These are phyloP conservation scores for Hyphopichia khmerensis DNA, from an alignment of 1,139 yeast species.

Conservation along the genomic window DNA sequence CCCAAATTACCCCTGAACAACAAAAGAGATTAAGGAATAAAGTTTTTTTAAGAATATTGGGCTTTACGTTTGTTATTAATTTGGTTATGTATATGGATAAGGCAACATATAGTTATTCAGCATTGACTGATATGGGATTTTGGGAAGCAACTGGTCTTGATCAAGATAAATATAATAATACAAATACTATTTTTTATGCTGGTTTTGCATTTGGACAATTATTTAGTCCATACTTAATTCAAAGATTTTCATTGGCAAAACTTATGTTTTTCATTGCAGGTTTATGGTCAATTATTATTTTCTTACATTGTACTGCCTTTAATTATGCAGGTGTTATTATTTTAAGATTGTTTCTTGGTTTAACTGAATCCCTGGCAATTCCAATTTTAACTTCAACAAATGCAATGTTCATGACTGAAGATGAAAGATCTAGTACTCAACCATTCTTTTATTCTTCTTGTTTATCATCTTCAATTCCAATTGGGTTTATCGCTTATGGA, in stretches of 20 bases:
- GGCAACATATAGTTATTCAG: conserved; percentile 41
- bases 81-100: conserved; percentile 44
- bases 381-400: conserved; percentile 39
- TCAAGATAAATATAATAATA: conserved; percentile 32
- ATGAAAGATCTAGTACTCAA: conserved; percentile 39
- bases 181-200: conserved; percentile 37
- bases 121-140: conserved; percentile 32
- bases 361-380: conserved; percentile 42
- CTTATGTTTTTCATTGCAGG: conserved; percentile 26
- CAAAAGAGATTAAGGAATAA: conserved; percentile 31
- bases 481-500: conserved; percentile 48
- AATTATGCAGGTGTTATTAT: conserved; percentile 41
- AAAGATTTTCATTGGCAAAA: conserved; percentile 30
- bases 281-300: conserved; percentile 39
- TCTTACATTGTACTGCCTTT: conserved; percentile 36
- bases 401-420: conserved; percentile 42
- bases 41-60: conserved; percentile 30
- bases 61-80: conserved; percentile 32
- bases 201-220: conserved; percentile 38
- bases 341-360: conserved; percentile 44
- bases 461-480: conserved; percentile 41
- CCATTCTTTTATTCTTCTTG: conserved; percentile 48
- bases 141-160: conserved; percentile 37
- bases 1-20: conserved; percentile 32
- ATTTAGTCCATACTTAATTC: conserved; percentile 29